These are phyloP conservation scores for Hemisphaericaspora subhashii DNA, from an alignment of 1,139 yeast species.

Conservation along the genomic window DNA sequence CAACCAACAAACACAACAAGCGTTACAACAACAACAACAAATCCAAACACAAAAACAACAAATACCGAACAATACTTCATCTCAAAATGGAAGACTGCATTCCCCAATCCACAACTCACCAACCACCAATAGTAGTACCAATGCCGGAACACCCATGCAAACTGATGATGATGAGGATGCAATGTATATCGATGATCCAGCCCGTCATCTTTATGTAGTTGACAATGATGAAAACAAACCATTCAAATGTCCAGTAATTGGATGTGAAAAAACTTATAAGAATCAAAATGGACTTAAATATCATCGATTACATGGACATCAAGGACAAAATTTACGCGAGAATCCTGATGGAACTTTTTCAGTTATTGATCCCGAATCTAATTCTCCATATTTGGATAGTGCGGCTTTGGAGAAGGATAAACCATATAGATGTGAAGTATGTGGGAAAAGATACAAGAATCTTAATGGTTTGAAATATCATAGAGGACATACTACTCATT, in stretches of 20 bases:
- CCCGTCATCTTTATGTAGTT: constrained; percentile 87
- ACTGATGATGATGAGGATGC: constrained; percentile 46
- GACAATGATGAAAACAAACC: constrained; percentile 94
- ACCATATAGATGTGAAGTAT: constrained; percentile 96
- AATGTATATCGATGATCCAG: constrained; percentile 86
- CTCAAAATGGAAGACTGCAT: constrained; percentile 16
- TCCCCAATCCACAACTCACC: constrained; percentile 18
- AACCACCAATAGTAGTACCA: constrained; percentile 10
- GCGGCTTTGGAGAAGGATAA: constrained; percentile 94
- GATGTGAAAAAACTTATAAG: constrained; percentile 96
- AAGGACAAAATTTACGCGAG: constrained; percentile 85
- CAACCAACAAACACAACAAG: constrained; percentile 15
- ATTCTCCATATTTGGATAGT: constrained; percentile 89
- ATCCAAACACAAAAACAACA: constrained; percentile 14
- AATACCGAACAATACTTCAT: constrained; percentile 6
- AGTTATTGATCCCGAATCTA: constrained; percentile 90
- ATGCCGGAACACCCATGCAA: constrained; percentile 29
- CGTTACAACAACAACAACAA: constrained; percentile 18
- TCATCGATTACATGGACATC: constrained; percentile 96
- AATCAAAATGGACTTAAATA: constrained; percentile 96
- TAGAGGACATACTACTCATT: constrained; percentile 96
- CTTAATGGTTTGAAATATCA: constrained; percentile 95
- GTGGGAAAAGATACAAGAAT: constrained; percentile 96
- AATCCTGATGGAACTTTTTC: constrained; percentile 93
- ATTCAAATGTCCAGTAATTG: constrained; percentile 95